Conservation (phyloP, 2,329 filamentous ascomycete genomes). For the Cladorrhinum sp. region DNA sequence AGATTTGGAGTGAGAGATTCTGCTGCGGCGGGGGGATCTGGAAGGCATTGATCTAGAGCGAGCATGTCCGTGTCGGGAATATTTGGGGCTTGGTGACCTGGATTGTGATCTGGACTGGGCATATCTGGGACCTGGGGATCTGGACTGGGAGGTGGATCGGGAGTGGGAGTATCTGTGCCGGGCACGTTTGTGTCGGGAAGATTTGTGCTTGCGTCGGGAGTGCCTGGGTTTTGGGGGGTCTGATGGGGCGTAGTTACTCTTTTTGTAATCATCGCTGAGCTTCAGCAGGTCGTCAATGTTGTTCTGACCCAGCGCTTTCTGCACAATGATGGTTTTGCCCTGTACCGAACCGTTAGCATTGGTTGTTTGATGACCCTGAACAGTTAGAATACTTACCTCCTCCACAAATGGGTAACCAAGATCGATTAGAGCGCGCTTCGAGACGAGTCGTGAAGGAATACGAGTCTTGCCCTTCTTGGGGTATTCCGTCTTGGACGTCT, state of each 20-base stretch:
- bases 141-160: neutral
- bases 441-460: conserved; percentile 77
- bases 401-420: conserved; percentile 83
- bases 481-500: conserved; percentile 59
- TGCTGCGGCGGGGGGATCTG: neutral
- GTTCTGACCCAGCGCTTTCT: conserved; percentile 80
- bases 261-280: conserved; percentile 73
- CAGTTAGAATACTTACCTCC: conserved; percentile 57
- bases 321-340: conserved; percentile 78
- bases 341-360: conserved; percentile 44
- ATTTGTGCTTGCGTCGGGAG: neutral
- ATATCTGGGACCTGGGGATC: neutral
- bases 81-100: neutral
- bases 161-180: neutral
- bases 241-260: conserved; percentile 40
- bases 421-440: conserved; percentile 76
- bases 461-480: conserved; percentile 86
- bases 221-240: neutral
- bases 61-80: neutral
- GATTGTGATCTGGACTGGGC: neutral
- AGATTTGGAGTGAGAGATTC: neutral
- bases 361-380: no score
- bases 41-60: neutral
- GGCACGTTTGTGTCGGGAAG: neutral
- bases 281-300: conserved; percentile 89